A percentile compares a stretch with the other conserved stretches of the same genome.
phyloP scores from a whole-genome alignment of 441 rosid species.

The Adansonia rubrostipa region DNA sequence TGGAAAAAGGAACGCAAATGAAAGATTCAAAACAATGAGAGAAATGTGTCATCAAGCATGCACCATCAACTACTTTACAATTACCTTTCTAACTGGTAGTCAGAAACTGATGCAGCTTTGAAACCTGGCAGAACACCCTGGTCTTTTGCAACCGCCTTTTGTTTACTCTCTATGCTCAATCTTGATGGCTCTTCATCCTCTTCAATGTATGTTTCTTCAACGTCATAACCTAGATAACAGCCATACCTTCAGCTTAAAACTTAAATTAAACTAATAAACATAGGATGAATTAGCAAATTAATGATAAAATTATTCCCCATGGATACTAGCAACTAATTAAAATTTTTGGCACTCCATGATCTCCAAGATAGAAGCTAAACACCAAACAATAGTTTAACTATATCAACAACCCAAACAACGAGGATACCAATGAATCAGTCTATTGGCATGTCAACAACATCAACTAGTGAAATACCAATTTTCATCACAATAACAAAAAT shows the following conservation, averaged over 20 bases:
- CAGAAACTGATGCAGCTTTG: conserved; percentile 65
- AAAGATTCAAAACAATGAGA: conserved; percentile 20
- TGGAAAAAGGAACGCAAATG: conserved; percentile 18
- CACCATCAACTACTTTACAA: conserved; percentile 26
- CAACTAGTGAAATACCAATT: not conserved
- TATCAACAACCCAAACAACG: conserved; percentile 16
- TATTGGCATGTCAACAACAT: conserved; percentile 8
- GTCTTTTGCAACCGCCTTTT: conserved; percentile 65
- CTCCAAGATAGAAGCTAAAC: not conserved
- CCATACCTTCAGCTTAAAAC: conserved; percentile 9
- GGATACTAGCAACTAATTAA: not conserved
- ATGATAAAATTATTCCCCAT: not conserved
- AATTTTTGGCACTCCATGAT: conserved; percentile 18
- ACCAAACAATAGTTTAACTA: conserved; percentile 17
- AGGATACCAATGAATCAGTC: not conserved
- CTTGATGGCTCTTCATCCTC: conserved; percentile 77
- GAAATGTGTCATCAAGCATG: not conserved
- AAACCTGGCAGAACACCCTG: conserved; percentile 77
- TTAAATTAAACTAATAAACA: conserved; percentile 11
- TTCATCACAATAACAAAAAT: conserved; percentile 10
- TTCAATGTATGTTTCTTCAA: conserved; percentile 66
- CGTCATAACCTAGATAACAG: conserved; percentile 65
- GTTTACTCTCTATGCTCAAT: conserved; percentile 52
- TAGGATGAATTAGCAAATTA: not conserved
- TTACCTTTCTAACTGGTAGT: conserved; percentile 77